Percentiles rank a stretch among this genome's conserved stretches.
Conservation (phyloP, 371 early-diverging fungal species). For the Blakeslea trispora region DNA sequence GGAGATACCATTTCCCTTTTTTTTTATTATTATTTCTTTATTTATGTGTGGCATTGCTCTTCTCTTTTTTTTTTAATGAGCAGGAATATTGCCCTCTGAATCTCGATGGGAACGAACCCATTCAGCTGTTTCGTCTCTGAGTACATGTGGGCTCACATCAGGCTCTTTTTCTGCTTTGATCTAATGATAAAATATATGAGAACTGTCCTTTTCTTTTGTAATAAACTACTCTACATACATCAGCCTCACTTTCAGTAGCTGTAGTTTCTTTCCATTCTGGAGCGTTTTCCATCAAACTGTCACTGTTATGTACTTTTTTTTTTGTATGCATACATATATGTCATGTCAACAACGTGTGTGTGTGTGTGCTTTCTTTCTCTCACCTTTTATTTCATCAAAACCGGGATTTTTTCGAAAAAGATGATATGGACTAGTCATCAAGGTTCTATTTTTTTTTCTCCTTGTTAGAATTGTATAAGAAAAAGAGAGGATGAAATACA, state of each 20-base stretch:
- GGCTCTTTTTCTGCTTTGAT: constrained; percentile 22
- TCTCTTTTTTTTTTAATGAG: constrained; percentile 2
- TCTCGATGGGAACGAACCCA: constrained; percentile 15
- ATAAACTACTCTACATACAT: constrained; percentile 8
- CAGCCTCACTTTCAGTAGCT: constrained; percentile 26
- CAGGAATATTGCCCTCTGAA: not conserved
- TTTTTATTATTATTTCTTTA: too few relatives aligned
- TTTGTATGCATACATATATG: too few relatives aligned
- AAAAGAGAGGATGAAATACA: too few relatives aligned
- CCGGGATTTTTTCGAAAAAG: constrained; percentile 5
- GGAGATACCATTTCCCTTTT: too few relatives aligned
- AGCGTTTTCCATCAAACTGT: constrained; percentile 16
- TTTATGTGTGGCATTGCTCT: too few relatives aligned
- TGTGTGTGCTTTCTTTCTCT: too few relatives aligned
- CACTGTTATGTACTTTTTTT: constrained; percentile 11
- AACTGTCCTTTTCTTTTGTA: not conserved
- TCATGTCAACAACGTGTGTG: too few relatives aligned
- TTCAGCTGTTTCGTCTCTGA: constrained; percentile 18
- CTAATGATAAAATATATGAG: not conserved
- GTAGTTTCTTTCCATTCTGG: constrained; percentile 15
- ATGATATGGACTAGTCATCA: not conserved
- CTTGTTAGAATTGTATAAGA: not conserved
- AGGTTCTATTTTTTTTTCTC: not conserved
- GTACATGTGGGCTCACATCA: constrained; percentile 7
- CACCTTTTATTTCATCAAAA: constrained; percentile 11